phyloP scores from a whole-genome alignment of 2,329 filamentous ascomycete genomes.

The Phialocephala subalpina region DNA sequence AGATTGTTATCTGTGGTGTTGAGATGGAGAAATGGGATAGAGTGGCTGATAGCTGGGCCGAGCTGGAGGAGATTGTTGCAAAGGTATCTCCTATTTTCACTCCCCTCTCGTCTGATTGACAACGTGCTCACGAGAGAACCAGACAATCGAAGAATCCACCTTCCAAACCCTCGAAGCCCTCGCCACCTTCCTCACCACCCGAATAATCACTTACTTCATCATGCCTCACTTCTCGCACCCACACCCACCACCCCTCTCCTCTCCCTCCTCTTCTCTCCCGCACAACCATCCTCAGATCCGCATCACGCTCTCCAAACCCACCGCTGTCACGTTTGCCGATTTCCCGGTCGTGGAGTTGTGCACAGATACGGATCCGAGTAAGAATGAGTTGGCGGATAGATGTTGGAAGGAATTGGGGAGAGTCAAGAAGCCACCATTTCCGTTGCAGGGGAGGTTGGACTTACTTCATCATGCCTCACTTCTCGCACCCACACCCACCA shows the following conservation, averaged over 20 bases:
- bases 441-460: constrained; percentile 35
- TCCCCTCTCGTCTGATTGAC: background rate
- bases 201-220: constrained; percentile 55
- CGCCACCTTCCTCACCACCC: constrained; percentile 55
- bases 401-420: constrained; percentile 24
- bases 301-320: constrained; percentile 74
- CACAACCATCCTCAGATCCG: constrained; percentile 50
- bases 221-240: constrained; percentile 23
- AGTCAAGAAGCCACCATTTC: constrained; percentile 31
- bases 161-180: constrained; percentile 72
- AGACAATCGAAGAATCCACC: constrained; percentile 63
- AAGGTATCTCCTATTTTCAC: constrained; percentile 55
- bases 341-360: constrained; percentile 71
- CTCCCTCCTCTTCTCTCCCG: background rate
- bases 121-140: background rate
- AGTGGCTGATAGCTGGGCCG: constrained; percentile 59
- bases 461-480: constrained; percentile 47
- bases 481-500: constrained; percentile 14
- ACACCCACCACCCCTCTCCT: constrained; percentile 16
- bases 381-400: constrained; percentile 15
- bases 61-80: constrained; percentile 66
- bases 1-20: constrained; percentile 70
- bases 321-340: constrained; percentile 76
- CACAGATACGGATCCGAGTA: constrained; percentile 32
- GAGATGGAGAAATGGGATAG: constrained; percentile 59